Conservation (phyloP, 805 yeast genomes). For the Candida pseudoglaebosa region DNA sequence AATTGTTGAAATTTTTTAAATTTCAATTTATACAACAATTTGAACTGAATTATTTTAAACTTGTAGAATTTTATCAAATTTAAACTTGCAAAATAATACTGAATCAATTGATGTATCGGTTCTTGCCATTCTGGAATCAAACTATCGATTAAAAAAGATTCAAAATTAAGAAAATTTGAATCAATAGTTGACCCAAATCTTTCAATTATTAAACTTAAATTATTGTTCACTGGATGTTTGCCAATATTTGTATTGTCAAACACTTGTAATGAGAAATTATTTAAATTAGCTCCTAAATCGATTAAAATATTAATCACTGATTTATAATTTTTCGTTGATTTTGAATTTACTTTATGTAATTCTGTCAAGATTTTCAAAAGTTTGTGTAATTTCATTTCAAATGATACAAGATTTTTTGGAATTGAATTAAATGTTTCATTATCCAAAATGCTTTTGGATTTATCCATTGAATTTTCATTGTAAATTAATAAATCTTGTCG, state of each 20-base stretch:
- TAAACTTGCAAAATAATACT: constrained; percentile 40
- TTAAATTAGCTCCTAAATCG: constrained; percentile 55
- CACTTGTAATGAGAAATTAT: constrained; percentile 49
- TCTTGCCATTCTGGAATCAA: constrained; percentile 45
- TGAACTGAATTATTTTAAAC: constrained; percentile 48
- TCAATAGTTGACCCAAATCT: constrained; percentile 53
- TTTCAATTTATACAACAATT: constrained; percentile 36
- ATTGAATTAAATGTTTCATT: constrained; percentile 17
- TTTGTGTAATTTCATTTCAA: constrained; percentile 31
- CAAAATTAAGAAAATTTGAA: constrained; percentile 46
- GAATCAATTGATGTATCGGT: constrained; percentile 46
- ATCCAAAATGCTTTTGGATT: not conserved
- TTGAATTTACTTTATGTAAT: constrained; percentile 35
- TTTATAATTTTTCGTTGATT: constrained; percentile 38
- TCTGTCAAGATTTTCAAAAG: constrained; percentile 29
- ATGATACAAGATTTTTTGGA: constrained; percentile 28
- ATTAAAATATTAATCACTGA: constrained; percentile 36
- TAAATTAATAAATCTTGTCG: not conserved
- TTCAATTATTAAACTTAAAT: constrained; percentile 38
- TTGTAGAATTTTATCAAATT: constrained; percentile 48
- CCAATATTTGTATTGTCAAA: constrained; percentile 18
- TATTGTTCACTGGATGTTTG: constrained; percentile 12
- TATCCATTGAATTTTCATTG: constrained; percentile 5
- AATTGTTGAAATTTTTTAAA: constrained; percentile 37
- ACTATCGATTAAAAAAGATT: constrained; percentile 36